Percentiles rank a stretch among this genome's conserved stretches.
Evolutionary conservation across 352 stramenopile species (phyloP).

Genomic region (Pythium aquatile): DNA sequence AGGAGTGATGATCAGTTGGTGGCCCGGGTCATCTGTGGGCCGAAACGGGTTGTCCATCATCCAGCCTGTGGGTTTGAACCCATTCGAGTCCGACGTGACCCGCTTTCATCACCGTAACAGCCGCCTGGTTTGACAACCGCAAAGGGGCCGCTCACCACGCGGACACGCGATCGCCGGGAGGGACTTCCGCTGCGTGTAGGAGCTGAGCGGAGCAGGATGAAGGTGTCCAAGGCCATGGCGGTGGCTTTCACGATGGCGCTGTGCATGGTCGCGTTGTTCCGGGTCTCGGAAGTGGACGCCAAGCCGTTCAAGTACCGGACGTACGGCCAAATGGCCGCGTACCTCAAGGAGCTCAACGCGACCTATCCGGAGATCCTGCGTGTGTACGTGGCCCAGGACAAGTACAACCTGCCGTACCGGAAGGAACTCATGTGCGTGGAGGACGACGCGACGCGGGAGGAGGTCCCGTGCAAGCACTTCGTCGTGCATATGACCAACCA

Average conservation of each 20-base stretch:
- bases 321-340: conserved; percentile 69
- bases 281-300: conserved; percentile 1
- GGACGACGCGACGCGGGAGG: conserved; percentile 36
- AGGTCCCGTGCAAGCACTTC: conserved; percentile 74
- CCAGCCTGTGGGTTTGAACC: background rate
- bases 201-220: background rate
- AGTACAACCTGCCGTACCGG: conserved; percentile 74
- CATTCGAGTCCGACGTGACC: background rate
- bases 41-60: background rate
- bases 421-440: conserved; percentile 58
- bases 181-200: background rate
- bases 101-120: background rate
- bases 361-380: conserved; percentile 77
- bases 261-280: background rate
- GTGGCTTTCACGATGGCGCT: conserved; percentile 3
- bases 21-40: no score
- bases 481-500: conserved; percentile 89
- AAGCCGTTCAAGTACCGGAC: conserved; percentile 59
- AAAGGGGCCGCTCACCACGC: background rate
- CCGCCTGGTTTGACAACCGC: background rate
- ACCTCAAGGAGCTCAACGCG: conserved; percentile 65
- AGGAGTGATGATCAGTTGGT: background rate
- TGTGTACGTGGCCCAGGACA: conserved; percentile 81
- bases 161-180: background rate
- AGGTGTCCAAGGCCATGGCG: conserved; percentile 1